Base-by-base conservation (phyloP, 139 green algal species). In the Micractinium sp. region DNA sequence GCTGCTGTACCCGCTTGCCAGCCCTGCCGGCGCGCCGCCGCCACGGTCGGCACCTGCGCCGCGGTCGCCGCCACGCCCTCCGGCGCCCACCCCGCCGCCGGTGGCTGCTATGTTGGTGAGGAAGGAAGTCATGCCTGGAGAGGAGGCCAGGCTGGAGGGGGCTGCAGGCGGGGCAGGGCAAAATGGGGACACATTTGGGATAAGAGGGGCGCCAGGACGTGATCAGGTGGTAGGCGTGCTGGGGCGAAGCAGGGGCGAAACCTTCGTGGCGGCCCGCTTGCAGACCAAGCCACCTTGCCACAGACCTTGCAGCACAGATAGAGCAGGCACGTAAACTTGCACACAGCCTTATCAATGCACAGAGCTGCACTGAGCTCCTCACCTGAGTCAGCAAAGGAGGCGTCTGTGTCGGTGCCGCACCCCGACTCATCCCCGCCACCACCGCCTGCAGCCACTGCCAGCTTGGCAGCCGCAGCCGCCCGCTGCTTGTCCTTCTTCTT, bases 91-190 rank as follows among this genome's bases (percentile, higher is more conserved):
- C 0, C 20, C 1, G 85, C 85, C 69, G 4, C 85, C 69, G 39
- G 66, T 80, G 82, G 82, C 71, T 5, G 69, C 85, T 3, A 76
- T 84, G 75, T 85, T 69, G 23, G 75, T 63, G 1, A 90, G 36
- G 38, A 73, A 81, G 86, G 25, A 73, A 61, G 38, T 81, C 86
- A 87, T 81, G n/a, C 63, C 66, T 0, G 87, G 87, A n/a, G 87
- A 90, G 16, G 87, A 90, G 9, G 66, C 87, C 63, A 90, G 67
- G 79, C 77, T 86, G 87, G 79, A 82, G n/a, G 61, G 63, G 9
- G 77, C 86, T 85, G 76, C 86, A 79, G 36, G 29, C 29, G 33
- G 67, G n/a, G 29, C 0, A 69, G 36, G 35, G 0, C 22, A 33
- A 3, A 18, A 41, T 27, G 4, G 41, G 29, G 41, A 36, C 41